These are phyloP conservation scores for Polytolypa hystricis DNA, from an alignment of 2,329 filamentous ascomycete species.

Conservation along the genomic window DNA sequence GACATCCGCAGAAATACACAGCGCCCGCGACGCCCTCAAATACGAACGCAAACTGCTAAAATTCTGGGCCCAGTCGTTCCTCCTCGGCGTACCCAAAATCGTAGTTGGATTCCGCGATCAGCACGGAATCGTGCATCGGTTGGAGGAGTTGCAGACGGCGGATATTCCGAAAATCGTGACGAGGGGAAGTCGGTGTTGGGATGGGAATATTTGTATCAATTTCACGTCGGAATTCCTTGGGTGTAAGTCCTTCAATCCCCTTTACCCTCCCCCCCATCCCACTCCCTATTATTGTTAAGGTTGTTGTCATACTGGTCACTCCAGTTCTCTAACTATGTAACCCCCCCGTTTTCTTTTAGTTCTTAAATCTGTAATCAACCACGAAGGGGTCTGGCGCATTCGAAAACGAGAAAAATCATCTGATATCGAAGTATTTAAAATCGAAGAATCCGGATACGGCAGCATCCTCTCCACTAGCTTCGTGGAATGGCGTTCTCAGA, in stretches of 20 bases:
- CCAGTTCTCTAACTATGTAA: no score
- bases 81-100: conserved; percentile 84
- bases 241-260: conserved; percentile 49
- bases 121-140: conserved; percentile 56
- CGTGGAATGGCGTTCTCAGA: conserved; percentile 52
- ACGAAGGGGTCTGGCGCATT: conserved; percentile 74
- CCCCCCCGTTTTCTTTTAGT: no score
- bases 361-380: conserved; percentile 48
- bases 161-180: conserved; percentile 67
- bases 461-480: conserved; percentile 68
- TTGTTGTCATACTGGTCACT: no score
- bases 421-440: conserved; percentile 60
- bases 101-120: conserved; percentile 77
- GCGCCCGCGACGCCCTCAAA: conserved; percentile 56
- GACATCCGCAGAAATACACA: conserved; percentile 63
- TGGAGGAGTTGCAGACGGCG: conserved; percentile 72
- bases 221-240: conserved; percentile 69
- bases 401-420: conserved; percentile 51
- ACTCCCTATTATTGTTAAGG: no score
- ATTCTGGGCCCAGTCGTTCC: conserved; percentile 93
- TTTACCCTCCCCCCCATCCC: no score
- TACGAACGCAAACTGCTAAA: conserved; percentile 88
- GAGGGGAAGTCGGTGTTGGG: conserved; percentile 61
- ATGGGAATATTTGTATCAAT: conserved; percentile 88
- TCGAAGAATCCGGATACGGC: conserved; percentile 65